Evolutionary conservation across 83 land plant genomes (phyloP).

Genomic region (Picea mariana): DNA sequence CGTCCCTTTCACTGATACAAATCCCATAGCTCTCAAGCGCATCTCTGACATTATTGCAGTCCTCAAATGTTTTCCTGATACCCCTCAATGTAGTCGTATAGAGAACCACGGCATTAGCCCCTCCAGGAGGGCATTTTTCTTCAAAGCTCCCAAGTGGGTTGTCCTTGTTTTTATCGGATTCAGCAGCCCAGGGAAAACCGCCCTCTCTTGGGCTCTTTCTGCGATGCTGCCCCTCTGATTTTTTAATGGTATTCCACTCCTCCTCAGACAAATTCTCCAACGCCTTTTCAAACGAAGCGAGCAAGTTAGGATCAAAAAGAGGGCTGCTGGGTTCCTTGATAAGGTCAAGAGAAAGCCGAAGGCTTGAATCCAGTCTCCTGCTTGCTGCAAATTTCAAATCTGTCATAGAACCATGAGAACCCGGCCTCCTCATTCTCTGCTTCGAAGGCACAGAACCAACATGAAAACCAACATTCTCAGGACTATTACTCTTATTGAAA

Average conservation of each 20-base stretch:
- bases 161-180: background rate
- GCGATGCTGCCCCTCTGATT: background rate
- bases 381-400: constrained; percentile 4
- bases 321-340: constrained; percentile 11
- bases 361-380: constrained; percentile 8
- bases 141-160: constrained; percentile 27
- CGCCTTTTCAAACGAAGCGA: constrained; percentile 23
- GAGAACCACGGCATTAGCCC: constrained; percentile 53
- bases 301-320: constrained; percentile 26
- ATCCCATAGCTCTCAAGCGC: constrained; percentile 53
- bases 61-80: constrained; percentile 87
- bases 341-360: constrained; percentile 3
- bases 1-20: constrained; percentile 69
- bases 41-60: constrained; percentile 68
- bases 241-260: constrained; percentile 19
- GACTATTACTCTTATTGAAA: background rate
- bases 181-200: background rate
- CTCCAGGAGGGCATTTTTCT: constrained; percentile 74
- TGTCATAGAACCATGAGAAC: background rate
- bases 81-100: constrained; percentile 80
- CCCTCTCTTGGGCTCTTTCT: background rate
- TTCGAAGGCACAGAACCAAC: background rate
- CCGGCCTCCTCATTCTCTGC: background rate
- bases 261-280: constrained; percentile 23
- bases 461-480: background rate